phyloP scores from a whole-genome alignment of 1,139 yeast genomes.

The Taiozyma onychis region DNA sequence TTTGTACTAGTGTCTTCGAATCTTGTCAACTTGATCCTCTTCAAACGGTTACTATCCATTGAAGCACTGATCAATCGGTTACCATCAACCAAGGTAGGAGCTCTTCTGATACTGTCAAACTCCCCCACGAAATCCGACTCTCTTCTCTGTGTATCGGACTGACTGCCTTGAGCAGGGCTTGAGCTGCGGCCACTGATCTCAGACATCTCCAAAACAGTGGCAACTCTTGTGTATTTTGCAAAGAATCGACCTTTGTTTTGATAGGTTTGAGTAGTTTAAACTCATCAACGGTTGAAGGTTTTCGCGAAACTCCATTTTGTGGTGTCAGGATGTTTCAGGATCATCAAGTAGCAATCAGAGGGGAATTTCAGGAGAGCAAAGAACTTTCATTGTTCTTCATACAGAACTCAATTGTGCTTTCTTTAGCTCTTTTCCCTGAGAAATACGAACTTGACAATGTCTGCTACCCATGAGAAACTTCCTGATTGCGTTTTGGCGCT shows the following conservation, averaged over 20 bases:
- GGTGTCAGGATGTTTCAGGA: neutral
- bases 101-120: constrained; percentile 14
- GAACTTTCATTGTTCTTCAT: too few species aligned
- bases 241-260: neutral
- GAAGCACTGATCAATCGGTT: constrained; percentile 11
- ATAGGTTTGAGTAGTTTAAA: neutral
- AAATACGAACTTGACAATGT: constrained; percentile 3
- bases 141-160: neutral
- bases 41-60: constrained; percentile 1
- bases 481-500: constrained; percentile 54
- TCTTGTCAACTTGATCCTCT: neutral
- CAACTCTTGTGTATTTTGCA: neutral
- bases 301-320: neutral
- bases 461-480: constrained; percentile 30
- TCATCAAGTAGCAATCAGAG: neutral
- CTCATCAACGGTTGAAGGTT: neutral
- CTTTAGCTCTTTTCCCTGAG: too few species aligned
- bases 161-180: neutral
- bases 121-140: constrained; percentile 17
- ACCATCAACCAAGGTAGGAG: constrained; percentile 12
- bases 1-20: neutral
- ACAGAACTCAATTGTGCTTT: neutral
- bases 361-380: neutral
- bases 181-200: neutral
- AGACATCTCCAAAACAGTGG: neutral